Evolutionary conservation across 768 basidiomycete species (phyloP).

Genomic region (Clitopilus hobsonii): DNA sequence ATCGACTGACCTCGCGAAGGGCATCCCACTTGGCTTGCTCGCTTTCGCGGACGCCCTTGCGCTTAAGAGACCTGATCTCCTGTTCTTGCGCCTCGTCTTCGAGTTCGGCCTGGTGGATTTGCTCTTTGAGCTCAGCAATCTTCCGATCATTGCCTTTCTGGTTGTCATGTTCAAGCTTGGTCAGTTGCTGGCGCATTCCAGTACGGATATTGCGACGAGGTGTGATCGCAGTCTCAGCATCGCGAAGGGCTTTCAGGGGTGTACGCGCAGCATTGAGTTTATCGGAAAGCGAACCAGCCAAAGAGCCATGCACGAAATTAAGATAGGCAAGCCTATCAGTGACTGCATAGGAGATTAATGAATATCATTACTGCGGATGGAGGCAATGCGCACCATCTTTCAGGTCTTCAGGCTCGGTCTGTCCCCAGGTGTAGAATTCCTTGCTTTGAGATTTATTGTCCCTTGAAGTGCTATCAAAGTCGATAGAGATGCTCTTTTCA

Average conservation of each 20-base stretch:
- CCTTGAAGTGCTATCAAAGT: conserved; percentile 61
- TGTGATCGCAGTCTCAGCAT: conserved; percentile 56
- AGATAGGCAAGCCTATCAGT: conserved; percentile 80
- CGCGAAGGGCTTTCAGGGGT: conserved; percentile 68
- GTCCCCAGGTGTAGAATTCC: conserved; percentile 84
- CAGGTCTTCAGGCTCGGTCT: conserved; percentile 62
- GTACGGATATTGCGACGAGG: conserved; percentile 62
- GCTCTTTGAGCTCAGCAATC: conserved; percentile 63
- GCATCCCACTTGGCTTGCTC: conserved; percentile 80
- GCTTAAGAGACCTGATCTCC: conserved; percentile 66
- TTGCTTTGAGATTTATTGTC: conserved; percentile 74
- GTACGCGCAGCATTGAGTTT: conserved; percentile 62
- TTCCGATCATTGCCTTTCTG: conserved; percentile 63
- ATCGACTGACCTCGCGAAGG: conserved; percentile 60
- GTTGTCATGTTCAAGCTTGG: conserved; percentile 60
- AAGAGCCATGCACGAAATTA: conserved; percentile 70
- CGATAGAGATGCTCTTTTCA: conserved; percentile 74
- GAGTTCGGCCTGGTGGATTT: conserved; percentile 58
- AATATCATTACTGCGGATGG: conserved; percentile 6
- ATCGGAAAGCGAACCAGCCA: conserved; percentile 53
- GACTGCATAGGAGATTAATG: conserved; percentile 34
- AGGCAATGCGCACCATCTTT: conserved; percentile 53
- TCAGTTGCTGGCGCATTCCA: conserved; percentile 55
- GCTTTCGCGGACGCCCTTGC: conserved; percentile 72
- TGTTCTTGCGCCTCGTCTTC: conserved; percentile 66